A percentile compares a stretch with the other conserved stretches of the same genome.
Conservation (phyloP, 306 rosid genomes). For the Oxytropis ochrocephala region DNA sequence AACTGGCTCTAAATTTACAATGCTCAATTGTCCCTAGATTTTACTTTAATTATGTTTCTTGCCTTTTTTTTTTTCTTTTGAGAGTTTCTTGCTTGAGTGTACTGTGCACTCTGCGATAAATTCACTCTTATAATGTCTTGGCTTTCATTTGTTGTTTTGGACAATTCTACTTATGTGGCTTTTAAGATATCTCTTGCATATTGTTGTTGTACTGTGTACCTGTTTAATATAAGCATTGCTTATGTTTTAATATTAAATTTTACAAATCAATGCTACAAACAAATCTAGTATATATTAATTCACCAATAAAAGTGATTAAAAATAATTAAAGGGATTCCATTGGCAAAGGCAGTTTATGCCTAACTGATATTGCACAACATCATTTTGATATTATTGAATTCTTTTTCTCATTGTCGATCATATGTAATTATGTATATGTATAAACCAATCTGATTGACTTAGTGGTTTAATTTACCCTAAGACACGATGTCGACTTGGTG, state of each 20-base stretch:
- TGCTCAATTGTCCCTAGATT: background rate
- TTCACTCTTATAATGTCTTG: background rate
- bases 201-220: background rate
- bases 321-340: too few species aligned
- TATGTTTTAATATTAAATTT: background rate
- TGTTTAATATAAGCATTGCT: background rate
- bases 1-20: constrained; percentile 2
- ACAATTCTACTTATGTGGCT: background rate
- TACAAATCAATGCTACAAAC: too few species aligned
- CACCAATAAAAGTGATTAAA: background rate
- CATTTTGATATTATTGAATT: too few species aligned
- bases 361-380: too few species aligned
- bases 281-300: too few species aligned
- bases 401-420: too few species aligned
- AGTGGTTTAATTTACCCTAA: too few species aligned
- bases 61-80: background rate
- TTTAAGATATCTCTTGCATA: background rate
- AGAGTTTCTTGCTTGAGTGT: background rate
- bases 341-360: too few species aligned
- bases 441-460: too few species aligned
- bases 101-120: background rate
- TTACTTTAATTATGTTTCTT: too few species aligned
- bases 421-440: too few species aligned
- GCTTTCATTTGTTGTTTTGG: background rate
- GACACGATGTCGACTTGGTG: too few species aligned